Evolutionary conservation across 495 filamentous ascomycete genomes (phyloP).

Genomic region (Paragyromitra xinjiangensis): DNA sequence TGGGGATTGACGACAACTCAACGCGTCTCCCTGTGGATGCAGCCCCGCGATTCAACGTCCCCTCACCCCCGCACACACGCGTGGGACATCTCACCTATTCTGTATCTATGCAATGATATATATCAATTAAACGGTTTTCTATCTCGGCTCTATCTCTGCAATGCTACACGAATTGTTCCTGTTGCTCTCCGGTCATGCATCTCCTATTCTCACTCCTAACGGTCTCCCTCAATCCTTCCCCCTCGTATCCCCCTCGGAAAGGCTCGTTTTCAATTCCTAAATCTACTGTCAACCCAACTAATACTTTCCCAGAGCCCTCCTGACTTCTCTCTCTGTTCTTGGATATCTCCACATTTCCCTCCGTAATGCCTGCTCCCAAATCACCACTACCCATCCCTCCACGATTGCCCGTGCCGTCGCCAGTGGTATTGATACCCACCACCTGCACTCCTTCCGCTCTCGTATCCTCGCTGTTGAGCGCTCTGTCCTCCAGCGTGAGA

Average conservation of each 20-base stretch:
- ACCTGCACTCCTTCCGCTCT: slow-evolving; percentile 80
- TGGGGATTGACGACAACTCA: background rate
- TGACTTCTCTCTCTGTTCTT: slow-evolving; percentile 76
- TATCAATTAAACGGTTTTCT: too few species aligned
- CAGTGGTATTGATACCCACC: slow-evolving; percentile 73
- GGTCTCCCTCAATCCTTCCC: slow-evolving; percentile 52
- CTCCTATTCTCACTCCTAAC: slow-evolving; percentile 74
- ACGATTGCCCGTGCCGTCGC: slow-evolving; percentile 89
- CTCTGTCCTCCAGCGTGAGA: slow-evolving; percentile 66
- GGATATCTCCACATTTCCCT: slow-evolving; percentile 78
- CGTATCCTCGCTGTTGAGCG: slow-evolving; percentile 86
- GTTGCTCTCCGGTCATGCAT: slow-evolving; percentile 90
- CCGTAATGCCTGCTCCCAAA: slow-evolving; percentile 68
- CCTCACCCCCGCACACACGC: background rate
- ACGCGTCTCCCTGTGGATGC: background rate
- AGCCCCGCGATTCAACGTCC: background rate
- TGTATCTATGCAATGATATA: background rate
- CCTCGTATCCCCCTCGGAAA: slow-evolving; percentile 56
- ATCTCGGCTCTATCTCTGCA: slow-evolving; percentile 48
- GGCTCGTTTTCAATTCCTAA: slow-evolving; percentile 56
- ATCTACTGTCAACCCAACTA: slow-evolving; percentile 64
- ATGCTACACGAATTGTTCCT: slow-evolving; percentile 99
- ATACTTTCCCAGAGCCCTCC: slow-evolving; percentile 80
- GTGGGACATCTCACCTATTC: background rate
- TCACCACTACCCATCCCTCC: slow-evolving; percentile 75